Evolutionary conservation across 148 eudicot genomes (phyloP), one percentile per base, ranked within the genome.

Genomic region (Rhododendron griersonianum): DNA sequence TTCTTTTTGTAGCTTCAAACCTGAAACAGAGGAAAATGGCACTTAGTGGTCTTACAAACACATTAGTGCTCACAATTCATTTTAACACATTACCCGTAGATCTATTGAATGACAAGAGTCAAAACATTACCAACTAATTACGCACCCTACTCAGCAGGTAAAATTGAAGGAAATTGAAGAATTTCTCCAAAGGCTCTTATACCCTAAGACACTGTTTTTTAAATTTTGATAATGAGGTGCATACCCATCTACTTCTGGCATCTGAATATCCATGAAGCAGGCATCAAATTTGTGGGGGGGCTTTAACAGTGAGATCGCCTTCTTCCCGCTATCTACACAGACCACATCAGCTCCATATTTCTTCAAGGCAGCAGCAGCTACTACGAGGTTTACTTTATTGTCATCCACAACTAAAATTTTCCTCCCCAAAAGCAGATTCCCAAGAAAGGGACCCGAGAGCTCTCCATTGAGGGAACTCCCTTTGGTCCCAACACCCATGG

Each of bases 221-320:
- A 67, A 85, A 47, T 48, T 69, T 57, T 75, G 79, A 19, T 37
- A 75, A 37, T 75, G 16, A 28, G 35, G 53, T 28, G 86, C 96
- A 85, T 94, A 95, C 99, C 99, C 99, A 67, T 95, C 98, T 92
- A 97, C 94, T 88, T 97, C 98, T 16, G 99, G 99, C 99, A 97
- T 97, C 88, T 97, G 99, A 84, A 97, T 94, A 87, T 97, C 99
- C 99, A 97, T 97, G 91, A 97, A 95, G 87, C 98, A 95, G 41
- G 98, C 98, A 83, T 95, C 96, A 80, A 93, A 94, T 10, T 65
- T 84, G 81, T 97, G 99, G 10, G 95, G 96, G 14, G 98, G 98
- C 73, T 87, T 86, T 74, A 97, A 88, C 83, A 93, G 85, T 61
- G 93, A 89, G 39, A 97, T 86, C 11, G 98, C 98, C 71, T 77